Percentiles rank a stretch among this genome's conserved stretches.
Conservation (phyloP, 441 rosid species). For the Erysimum pusillum region DNA sequence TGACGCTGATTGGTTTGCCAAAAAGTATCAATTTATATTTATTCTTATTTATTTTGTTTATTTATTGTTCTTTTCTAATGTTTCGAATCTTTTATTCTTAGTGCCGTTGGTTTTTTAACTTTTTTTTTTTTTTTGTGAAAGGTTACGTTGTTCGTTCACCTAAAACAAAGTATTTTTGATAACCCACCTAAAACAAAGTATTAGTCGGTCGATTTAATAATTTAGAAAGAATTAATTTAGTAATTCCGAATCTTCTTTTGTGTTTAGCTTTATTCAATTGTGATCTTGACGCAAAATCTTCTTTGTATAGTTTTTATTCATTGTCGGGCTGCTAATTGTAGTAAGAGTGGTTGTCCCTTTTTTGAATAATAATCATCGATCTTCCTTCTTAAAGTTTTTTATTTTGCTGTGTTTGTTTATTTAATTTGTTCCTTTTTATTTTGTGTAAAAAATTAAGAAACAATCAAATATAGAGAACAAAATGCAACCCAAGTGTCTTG, state of each 20-base stretch:
- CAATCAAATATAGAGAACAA: no score
- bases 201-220: conserved; percentile 30
- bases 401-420: no score
- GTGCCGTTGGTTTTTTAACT: conserved; percentile 22
- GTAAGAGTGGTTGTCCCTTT: conserved; percentile 16
- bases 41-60: not conserved
- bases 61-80: not conserved
- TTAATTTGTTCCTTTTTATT: no score
- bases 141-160: conserved; percentile 36
- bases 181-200: conserved; percentile 33
- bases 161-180: conserved; percentile 13
- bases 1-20: not conserved
- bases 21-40: not conserved
- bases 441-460: no score
- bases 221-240: not conserved
- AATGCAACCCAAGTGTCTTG: no score
- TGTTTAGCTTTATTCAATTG: conserved; percentile 29
- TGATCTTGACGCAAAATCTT: conserved; percentile 38
- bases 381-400: not conserved
- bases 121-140: not conserved
- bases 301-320: not conserved
- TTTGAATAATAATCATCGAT: not conserved
- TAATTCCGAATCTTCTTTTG: conserved; percentile 27
- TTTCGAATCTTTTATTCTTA: conserved; percentile 9
- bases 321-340: conserved; percentile 24